phyloP scores from a whole-genome alignment of 441 rosid species.

The Populus trichocarpa region DNA sequence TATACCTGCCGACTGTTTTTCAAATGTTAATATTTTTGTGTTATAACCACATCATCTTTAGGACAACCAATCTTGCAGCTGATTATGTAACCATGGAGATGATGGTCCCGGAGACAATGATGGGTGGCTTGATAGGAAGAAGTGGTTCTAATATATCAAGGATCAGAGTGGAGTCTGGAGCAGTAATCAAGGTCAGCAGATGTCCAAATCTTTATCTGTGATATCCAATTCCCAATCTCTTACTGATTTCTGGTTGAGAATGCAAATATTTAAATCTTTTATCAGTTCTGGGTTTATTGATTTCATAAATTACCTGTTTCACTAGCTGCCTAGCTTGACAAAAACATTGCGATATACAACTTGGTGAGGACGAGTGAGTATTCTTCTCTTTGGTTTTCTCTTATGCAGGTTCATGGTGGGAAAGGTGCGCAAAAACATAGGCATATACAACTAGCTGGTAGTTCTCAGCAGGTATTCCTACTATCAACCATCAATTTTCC shows the following conservation, averaged over 20 bases:
- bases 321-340: background rate
- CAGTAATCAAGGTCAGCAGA: conserved; percentile 50
- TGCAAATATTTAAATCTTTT: background rate
- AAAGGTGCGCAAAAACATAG: conserved; percentile 57
- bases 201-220: background rate
- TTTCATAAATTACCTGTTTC: background rate
- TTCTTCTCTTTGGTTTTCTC: background rate
- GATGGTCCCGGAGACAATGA: conserved; percentile 57
- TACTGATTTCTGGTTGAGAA: background rate
- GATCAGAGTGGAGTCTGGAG: conserved; percentile 66
- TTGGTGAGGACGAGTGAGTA: background rate
- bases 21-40: conserved; percentile 44
- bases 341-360: background rate
- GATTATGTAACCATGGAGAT: conserved; percentile 58
- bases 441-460: conserved; percentile 61
- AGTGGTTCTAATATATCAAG: conserved; percentile 64
- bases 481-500: background rate
- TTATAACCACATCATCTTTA: conserved; percentile 55
- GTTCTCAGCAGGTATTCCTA: conserved; percentile 49
- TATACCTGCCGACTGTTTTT: conserved; percentile 19
- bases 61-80: conserved; percentile 73
- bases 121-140: conserved; percentile 66
- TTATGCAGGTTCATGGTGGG: conserved; percentile 55
- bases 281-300: background rate
- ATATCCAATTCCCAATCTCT: background rate